phyloP scores from a whole-genome alignment of 108 stramenopile genomes.

The Skeletonema tropicum region DNA sequence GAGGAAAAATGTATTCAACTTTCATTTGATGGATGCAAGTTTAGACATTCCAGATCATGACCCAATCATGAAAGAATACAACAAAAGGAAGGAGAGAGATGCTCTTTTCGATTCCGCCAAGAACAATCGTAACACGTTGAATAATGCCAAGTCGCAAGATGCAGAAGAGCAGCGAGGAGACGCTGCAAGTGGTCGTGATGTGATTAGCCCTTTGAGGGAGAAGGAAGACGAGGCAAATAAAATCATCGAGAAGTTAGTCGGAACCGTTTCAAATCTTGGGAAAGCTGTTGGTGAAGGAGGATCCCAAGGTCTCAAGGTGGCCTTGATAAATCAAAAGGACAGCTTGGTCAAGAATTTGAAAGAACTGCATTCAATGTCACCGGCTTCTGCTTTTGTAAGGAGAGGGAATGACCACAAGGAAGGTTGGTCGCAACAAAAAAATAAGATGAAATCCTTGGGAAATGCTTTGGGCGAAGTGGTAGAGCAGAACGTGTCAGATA shows the following conservation, averaged over 20 bases:
- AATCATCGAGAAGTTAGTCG: constrained; percentile 45
- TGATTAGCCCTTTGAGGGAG: constrained; percentile 4
- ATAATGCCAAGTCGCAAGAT: constrained; percentile 20
- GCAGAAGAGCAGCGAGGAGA: constrained; percentile 21
- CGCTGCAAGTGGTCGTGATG: neutral
- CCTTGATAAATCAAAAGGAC: constrained; percentile 34
- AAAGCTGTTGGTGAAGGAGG: constrained; percentile 48
- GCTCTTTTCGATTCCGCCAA: neutral
- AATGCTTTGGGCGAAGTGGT: constrained; percentile 50
- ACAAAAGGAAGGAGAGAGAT: constrained; percentile 8
- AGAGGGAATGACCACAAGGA: neutral
- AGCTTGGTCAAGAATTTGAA: constrained; percentile 43
- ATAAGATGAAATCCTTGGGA: constrained; percentile 25
- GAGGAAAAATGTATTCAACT: constrained; percentile 46
- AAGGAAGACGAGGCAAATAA: constrained; percentile 40
- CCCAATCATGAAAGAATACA: constrained; percentile 35
- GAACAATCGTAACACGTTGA: constrained; percentile 2
- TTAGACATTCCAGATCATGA: constrained; percentile 41
- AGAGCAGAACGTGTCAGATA: constrained; percentile 49
- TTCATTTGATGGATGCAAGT: constrained; percentile 46
- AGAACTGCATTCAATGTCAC: constrained; percentile 19
- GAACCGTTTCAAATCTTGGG: constrained; percentile 45
- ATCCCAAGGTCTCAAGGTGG: constrained; percentile 31
- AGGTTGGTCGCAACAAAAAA: constrained; percentile 7
- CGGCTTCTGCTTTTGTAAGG: neutral